Conservation (phyloP, 345 rosid genomes). For the Populus nigra region DNA sequence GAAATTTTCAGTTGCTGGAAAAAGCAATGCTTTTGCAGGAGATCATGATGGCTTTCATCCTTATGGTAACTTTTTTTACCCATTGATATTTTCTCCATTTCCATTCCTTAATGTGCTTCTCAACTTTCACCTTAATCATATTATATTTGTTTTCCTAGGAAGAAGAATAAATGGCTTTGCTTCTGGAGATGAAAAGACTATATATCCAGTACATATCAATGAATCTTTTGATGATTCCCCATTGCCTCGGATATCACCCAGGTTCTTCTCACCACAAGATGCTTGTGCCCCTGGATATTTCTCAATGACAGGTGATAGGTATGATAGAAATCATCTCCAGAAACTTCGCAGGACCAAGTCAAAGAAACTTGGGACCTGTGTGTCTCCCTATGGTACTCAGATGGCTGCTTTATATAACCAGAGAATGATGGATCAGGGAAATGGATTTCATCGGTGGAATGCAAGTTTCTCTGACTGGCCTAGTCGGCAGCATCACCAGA, state of each 20-base stretch:
- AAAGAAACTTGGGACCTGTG: slow-evolving; percentile 37
- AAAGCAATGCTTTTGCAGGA: slow-evolving; percentile 45
- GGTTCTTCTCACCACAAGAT: slow-evolving; percentile 34
- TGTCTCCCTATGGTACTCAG: slow-evolving; percentile 30
- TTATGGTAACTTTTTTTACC: slow-evolving; percentile 32
- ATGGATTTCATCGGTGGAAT: slow-evolving; percentile 43
- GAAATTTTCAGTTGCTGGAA: slow-evolving; percentile 60
- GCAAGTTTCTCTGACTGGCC: slow-evolving; percentile 49
- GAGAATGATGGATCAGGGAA: slow-evolving; percentile 50
- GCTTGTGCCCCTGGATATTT: slow-evolving; percentile 39
- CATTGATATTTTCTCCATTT: not conserved
- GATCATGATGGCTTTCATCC: slow-evolving; percentile 55
- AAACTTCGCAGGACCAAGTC: slow-evolving; percentile 51
- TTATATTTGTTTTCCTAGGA: slow-evolving; percentile 43
- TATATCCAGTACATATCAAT: slow-evolving; percentile 46
- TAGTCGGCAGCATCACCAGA: slow-evolving; percentile 37
- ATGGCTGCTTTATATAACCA: slow-evolving; percentile 30
- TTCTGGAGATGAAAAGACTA: slow-evolving; percentile 62
- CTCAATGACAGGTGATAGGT: slow-evolving; percentile 45
- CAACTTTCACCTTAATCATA: slow-evolving; percentile 11
- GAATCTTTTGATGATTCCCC: slow-evolving; percentile 60
- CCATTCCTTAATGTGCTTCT: not conserved
- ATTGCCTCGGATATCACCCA: slow-evolving; percentile 48
- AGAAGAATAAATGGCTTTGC: slow-evolving; percentile 68
- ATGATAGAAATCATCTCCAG: slow-evolving; percentile 43